Evolutionary conservation across 1,284 basidiomycete species (phyloP), one percentile per base, ranked within the genome.

Genomic region (Rhodotorula sp.): DNA sequence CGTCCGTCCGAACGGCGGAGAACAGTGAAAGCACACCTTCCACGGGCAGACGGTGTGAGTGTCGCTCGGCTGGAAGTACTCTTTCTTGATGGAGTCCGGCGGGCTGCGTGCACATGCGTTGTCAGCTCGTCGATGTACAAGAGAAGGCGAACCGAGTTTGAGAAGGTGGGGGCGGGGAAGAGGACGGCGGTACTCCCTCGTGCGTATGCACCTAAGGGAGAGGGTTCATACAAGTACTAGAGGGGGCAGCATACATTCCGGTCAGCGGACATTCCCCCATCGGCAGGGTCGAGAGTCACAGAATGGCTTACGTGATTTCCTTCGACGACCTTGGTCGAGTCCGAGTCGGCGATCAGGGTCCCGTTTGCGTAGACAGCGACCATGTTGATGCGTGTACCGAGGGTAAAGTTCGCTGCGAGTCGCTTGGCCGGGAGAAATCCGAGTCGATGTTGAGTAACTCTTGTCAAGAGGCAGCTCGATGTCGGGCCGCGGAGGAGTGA

Each of bases 321-420:
- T 76, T 89, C 88, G 62, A 89, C 83, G 8, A 84, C 78, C 59
- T 85, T 79, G 0, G 87, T 87, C 0, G 82, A 79, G 69, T 83
- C 80, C 15, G 84, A 84, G 60, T 88, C 84, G 15, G 87, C 87
- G 73, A 91, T 82, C 51, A 85, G 80, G 30, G 79, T 81, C 49
- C 84, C 84, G 75, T 86, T 82, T 86, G 77, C 10, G 81, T 67
- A 54, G 62, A 75, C 69, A 17, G 66, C 62, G 62, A 71, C 73
- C 70, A 71, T 71, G 4, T 67, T 51, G n/a, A 44, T 44, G 20
- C 26, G 53, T 15, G 53, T 54, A 17, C 53, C 53, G 37, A 57
- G 33, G 26, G 57, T 59, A 17, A 26, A 59, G 26, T 24, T 15
- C 14, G 42, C 18, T 45, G 57, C 24, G 42, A 22, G 57, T 10